A percentile compares a stretch with the other conserved stretches of the same genome.
These are phyloP conservation scores for Zygotorulaspora florentina DNA, from an alignment of 805 yeast genomes.

Conservation along the genomic window DNA sequence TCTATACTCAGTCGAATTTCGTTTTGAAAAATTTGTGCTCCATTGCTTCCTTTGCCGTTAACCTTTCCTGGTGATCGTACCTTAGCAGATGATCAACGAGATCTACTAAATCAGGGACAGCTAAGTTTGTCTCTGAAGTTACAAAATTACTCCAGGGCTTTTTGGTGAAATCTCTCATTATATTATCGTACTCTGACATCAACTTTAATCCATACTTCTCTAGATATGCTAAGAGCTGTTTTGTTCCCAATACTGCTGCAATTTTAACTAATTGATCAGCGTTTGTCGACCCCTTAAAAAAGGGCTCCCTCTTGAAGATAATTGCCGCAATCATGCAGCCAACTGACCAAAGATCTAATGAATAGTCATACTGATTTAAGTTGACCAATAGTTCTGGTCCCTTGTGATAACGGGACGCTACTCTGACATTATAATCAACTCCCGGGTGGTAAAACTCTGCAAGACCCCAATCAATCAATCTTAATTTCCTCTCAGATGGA, in stretches of 20 bases:
- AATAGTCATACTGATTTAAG: conserved; percentile 78
- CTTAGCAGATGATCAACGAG: conserved; percentile 67
- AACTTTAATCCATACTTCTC: conserved; percentile 64
- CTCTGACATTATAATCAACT: conserved; percentile 85
- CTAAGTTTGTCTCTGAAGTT: conserved; percentile 50
- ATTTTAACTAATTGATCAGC: conserved; percentile 89
- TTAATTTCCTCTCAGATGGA: conserved; percentile 54
- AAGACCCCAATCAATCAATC: conserved; percentile 91
- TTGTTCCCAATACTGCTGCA: conserved; percentile 82
- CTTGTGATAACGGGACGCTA: conserved; percentile 86
- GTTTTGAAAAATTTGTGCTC: conserved; percentile 61
- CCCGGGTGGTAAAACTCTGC: conserved; percentile 92
- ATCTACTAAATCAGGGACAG: conserved; percentile 56
- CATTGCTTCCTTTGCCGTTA: conserved; percentile 88
- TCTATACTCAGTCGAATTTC: conserved; percentile 12
- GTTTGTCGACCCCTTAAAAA: conserved; percentile 87
- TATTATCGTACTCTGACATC: conserved; percentile 73
- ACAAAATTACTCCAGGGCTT: conserved; percentile 65
- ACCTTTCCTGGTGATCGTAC: conserved; percentile 83
- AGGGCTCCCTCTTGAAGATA: conserved; percentile 84
- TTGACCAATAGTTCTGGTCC: conserved; percentile 89
- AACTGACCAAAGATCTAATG: conserved; percentile 84
- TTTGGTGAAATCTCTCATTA: conserved; percentile 59
- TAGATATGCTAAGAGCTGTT: conserved; percentile 62
- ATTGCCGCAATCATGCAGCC: conserved; percentile 92